A percentile compares a stretch with the other conserved stretches of the same genome.
These are phyloP conservation scores for Basidioascus undulatus DNA, from an alignment of 768 basidiomycete genomes.

Conservation along the genomic window DNA sequence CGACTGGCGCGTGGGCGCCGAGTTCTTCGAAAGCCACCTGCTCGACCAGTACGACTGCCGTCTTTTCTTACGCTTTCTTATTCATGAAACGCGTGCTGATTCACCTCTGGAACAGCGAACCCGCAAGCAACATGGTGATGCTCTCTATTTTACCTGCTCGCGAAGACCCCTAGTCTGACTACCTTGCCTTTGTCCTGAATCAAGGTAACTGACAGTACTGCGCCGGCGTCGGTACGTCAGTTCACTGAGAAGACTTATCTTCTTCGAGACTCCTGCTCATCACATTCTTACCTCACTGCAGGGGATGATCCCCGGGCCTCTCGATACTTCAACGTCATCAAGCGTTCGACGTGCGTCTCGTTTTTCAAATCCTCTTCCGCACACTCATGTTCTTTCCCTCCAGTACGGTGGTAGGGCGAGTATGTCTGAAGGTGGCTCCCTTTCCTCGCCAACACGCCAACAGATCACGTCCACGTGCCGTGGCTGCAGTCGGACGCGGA, in stretches of 20 bases:
- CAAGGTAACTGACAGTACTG: conserved; percentile 10
- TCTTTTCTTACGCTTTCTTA: neutral
- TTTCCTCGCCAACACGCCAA: conserved; percentile 5
- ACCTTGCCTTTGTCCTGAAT: too few species aligned
- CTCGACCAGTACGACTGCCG: conserved; percentile 18
- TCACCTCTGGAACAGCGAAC: too few species aligned
- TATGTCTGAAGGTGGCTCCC: conserved; percentile 12
- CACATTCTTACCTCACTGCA: too few species aligned
- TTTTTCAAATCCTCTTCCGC: neutral
- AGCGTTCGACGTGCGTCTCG: conserved; percentile 12
- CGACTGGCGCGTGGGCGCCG: conserved; percentile 26
- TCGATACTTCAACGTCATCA: conserved; percentile 13
- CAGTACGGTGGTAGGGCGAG: conserved; percentile 9
- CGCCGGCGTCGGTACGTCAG: conserved; percentile 9
- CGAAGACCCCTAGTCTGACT: too few species aligned
- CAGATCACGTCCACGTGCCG: conserved; percentile 6
- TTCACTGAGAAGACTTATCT: too few species aligned
- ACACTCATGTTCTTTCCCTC: neutral
- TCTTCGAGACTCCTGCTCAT: too few species aligned
- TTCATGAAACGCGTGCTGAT: neutral
- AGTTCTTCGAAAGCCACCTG: conserved; percentile 24
- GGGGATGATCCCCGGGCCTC: conserved; percentile 11
- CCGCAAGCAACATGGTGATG: too few species aligned
- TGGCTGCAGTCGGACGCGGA: too few species aligned
- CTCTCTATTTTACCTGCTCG: neutral